Evolutionary conservation across 345 rosid species (phyloP), one percentile per base, ranked within the genome.

Genomic region (Citrus australasica): DNA sequence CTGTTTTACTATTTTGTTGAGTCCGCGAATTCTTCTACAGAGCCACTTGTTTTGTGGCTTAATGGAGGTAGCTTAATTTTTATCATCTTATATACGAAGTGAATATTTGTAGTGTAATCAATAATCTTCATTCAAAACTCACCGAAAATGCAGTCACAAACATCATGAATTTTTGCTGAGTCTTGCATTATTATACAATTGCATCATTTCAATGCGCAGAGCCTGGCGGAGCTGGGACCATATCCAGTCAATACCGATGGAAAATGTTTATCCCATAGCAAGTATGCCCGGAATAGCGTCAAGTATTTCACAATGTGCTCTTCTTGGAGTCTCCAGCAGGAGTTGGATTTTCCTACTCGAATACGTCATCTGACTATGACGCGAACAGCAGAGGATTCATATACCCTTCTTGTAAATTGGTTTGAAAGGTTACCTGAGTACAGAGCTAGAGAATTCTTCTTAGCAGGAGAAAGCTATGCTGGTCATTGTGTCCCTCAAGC

Each of bases 401-500:
- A 78, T 17, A 77, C 81, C 25, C 81, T 84, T 35, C 84, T 86
- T 7, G 79, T 84, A 1, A 88, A 86, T 69, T 84, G 85, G 87
- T 79, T 83, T 2, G 80, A 86, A 61, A 83, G 87, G 28, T 86
- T 81, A 32, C 86, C 85, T 0, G 76, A 84, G 24, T 86, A 83
- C 53, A 86, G 84, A 71, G 59, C 58, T 9, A 73, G 86, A 9
- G 86, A 83, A 16, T 74, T 86, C 67, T 84, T 76, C 74, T 63
- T 82, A 22, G 37, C 85, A 1, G 90, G 90, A 42, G 88, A 88
- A 77, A 86, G 85, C 68, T 86, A 84, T 5, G 87, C 85, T 1
- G 89, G 88, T 3, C 89, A 84, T 66, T 88, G 66, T 38, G 80
- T 76, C 10, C 89, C 89, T 37, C 89, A 86, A 84, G 65, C 86